A percentile compares a stretch with the other conserved stretches of the same genome.
Conservation (phyloP, 768 basidiomycete species). For the Cystobasidium ongulense region DNA sequence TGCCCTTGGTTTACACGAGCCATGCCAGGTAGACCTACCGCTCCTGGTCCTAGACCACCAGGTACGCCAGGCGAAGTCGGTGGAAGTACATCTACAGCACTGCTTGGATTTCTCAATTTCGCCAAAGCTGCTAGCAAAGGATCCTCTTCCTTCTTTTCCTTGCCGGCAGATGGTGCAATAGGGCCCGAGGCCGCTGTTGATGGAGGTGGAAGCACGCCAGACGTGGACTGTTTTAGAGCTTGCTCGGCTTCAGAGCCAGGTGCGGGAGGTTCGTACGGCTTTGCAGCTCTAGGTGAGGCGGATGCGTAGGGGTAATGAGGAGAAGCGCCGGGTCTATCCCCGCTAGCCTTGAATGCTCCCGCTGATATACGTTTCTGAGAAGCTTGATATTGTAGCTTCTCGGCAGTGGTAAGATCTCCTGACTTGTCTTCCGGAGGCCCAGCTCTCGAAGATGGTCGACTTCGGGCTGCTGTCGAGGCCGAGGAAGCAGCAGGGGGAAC, state of each 20-base stretch:
- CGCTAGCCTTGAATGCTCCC: not conserved
- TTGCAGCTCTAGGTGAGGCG: conserved; percentile 3
- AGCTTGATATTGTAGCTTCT: conserved; percentile 22
- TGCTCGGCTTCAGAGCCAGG: conserved; percentile 1
- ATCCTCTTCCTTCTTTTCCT: conserved; percentile 28
- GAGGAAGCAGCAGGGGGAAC: conserved; percentile 6
- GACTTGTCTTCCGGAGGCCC: not conserved
- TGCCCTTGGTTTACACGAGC: not conserved
- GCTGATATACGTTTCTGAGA: conserved; percentile 25
- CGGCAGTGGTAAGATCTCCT: not conserved
- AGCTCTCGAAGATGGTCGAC: conserved; percentile 18
- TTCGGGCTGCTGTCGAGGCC: not conserved
- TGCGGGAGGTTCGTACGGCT: conserved; percentile 23
- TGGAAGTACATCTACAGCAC: conserved; percentile 25
- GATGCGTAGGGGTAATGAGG: conserved; percentile 25
- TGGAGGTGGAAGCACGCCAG: not conserved
- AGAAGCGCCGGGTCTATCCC: not conserved
- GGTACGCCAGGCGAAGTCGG: conserved; percentile 9
- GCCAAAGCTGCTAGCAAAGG: conserved; percentile 29
- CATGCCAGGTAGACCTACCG: conserved; percentile 27
- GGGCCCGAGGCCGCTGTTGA: not conserved
- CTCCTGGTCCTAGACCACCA: not conserved
- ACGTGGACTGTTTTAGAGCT: not conserved
- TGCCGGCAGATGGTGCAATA: not conserved
- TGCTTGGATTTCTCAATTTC: conserved; percentile 27